These are phyloP conservation scores for Neonothopanus nambi DNA, from an alignment of 1,284 basidiomycete species.

Conservation along the genomic window DNA sequence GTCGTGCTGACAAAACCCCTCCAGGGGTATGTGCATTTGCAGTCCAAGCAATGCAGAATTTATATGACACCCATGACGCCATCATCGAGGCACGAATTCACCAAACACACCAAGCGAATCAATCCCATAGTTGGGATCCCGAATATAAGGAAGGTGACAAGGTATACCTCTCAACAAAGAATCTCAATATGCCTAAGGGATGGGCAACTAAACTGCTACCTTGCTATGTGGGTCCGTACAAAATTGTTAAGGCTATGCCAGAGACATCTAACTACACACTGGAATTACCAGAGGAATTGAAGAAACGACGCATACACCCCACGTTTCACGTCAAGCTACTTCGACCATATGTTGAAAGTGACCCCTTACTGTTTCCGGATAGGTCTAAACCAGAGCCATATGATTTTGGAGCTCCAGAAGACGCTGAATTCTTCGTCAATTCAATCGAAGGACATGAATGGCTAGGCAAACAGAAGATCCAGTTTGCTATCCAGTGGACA, in stretches of 20 bases:
- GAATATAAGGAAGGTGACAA: constrained; percentile 20
- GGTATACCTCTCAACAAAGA: constrained; percentile 32
- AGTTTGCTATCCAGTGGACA: neutral
- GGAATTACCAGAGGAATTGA: constrained; percentile 27
- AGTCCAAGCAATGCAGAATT: neutral
- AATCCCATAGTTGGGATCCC: constrained; percentile 15
- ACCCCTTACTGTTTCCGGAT: constrained; percentile 1
- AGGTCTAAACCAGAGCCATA: constrained; percentile 1
- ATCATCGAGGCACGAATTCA: neutral
- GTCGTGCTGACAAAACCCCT: neutral
- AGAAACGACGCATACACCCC: constrained; percentile 22
- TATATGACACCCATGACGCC: neutral
- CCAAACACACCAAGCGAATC: neutral
- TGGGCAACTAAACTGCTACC: constrained; percentile 28
- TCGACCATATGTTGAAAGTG: constrained; percentile 1
- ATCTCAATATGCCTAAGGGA: constrained; percentile 30
- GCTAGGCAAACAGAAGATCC: neutral
- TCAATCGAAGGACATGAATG: constrained; percentile 2
- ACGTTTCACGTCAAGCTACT: constrained; percentile 20
- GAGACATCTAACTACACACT: constrained; percentile 27
- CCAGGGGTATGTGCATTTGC: neutral
- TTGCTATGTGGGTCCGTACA: constrained; percentile 33
- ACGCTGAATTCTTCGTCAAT: neutral
- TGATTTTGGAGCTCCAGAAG: constrained; percentile 1
- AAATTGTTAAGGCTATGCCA: constrained; percentile 22